Evolutionary conservation across 1,284 basidiomycete genomes (phyloP).

Genomic region (Taiwanofungus camphoratus): DNA sequence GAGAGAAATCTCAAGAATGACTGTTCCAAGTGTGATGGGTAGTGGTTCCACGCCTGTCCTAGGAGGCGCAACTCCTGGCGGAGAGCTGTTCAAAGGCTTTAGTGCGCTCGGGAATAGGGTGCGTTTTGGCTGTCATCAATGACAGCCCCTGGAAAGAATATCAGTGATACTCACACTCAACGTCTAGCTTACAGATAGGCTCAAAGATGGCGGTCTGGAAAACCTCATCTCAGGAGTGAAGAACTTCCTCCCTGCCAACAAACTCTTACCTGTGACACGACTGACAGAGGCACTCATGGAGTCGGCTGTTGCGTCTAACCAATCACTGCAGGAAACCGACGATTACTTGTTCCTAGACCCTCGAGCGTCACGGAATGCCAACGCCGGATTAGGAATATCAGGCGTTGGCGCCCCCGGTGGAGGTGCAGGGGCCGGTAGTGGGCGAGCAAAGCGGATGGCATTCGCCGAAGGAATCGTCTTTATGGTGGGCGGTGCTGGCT

Average conservation of each 20-base stretch:
- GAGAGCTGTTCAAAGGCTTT: conserved; percentile 87
- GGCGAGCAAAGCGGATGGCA: conserved; percentile 65
- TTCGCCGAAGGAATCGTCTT: conserved; percentile 92
- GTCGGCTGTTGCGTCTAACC: conserved; percentile 84
- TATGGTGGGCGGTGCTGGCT: conserved; percentile 93
- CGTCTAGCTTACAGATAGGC: conserved; percentile 77
- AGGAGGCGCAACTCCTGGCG: conserved; percentile 60
- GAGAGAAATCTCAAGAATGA: conserved; percentile 86
- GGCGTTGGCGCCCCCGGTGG: conserved; percentile 41
- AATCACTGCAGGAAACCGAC: conserved; percentile 93
- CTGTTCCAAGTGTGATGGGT: conserved; percentile 44
- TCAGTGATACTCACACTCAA: conserved; percentile 8
- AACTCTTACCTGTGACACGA: conserved; percentile 89
- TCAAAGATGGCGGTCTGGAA: conserved; percentile 93
- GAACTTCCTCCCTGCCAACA: conserved; percentile 95
- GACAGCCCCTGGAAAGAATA: conserved; percentile 1
- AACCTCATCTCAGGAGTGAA: conserved; percentile 97
- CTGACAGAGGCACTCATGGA: conserved; percentile 97
- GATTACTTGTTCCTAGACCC: conserved; percentile 96
- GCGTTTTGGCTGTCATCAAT: conserved; percentile 23
- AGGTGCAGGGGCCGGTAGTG: conserved; percentile 34
- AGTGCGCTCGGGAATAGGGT: conserved; percentile 89
- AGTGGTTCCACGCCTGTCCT: conserved; percentile 74
- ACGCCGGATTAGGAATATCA: conserved; percentile 43
- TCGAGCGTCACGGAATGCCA: conserved; percentile 58